These are phyloP conservation scores for Trypanosoma brucei DNA, from an alignment of 208 protist species.

Conservation along the genomic window DNA sequence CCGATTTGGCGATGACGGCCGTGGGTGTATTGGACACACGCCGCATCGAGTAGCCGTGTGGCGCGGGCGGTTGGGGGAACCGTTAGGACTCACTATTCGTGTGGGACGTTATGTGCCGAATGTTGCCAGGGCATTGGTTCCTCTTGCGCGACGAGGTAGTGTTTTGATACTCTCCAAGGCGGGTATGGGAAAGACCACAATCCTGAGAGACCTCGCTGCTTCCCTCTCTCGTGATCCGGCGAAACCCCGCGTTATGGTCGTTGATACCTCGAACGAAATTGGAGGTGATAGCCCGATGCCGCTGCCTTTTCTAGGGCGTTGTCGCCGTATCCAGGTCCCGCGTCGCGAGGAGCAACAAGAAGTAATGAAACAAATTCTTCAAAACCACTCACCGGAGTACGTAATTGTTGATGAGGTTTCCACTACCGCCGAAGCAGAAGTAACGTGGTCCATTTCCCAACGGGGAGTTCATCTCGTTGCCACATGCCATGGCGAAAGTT, in stretches of 20 bases:
- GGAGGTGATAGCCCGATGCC: slow-evolving; percentile 86
- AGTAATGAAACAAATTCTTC: slow-evolving; percentile 88
- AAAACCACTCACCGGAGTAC: slow-evolving; percentile 93
- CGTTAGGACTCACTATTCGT: slow-evolving; percentile 82
- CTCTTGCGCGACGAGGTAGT: slow-evolving; percentile 50
- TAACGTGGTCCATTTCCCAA: slow-evolving; percentile 81
- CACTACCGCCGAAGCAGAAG: slow-evolving; percentile 64
- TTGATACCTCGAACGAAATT: slow-evolving; percentile 95
- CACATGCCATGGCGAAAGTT: slow-evolving; percentile 85
- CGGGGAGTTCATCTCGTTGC: slow-evolving; percentile 85
- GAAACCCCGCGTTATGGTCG: slow-evolving; percentile 71
- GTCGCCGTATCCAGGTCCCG: slow-evolving; percentile 87
- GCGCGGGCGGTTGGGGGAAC: slow-evolving; percentile 62
- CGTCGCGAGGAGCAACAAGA: slow-evolving; percentile 51
- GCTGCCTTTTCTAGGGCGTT: slow-evolving; percentile 80
- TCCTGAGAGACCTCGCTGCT: slow-evolving; percentile 86
- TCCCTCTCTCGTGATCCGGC: slow-evolving; percentile 47
- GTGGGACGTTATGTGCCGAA: slow-evolving; percentile 80
- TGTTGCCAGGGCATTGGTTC: slow-evolving; percentile 47
- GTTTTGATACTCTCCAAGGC: slow-evolving; percentile 89
- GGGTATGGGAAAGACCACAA: slow-evolving; percentile 91
- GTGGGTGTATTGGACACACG: slow-evolving; percentile 63
- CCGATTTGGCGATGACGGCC: slow-evolving; percentile 70
- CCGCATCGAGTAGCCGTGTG: slow-evolving; percentile 75
- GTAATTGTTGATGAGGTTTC: slow-evolving; percentile 93